Conservation (phyloP, 441 rosid genomes). For the Mallotus repandus region DNA sequence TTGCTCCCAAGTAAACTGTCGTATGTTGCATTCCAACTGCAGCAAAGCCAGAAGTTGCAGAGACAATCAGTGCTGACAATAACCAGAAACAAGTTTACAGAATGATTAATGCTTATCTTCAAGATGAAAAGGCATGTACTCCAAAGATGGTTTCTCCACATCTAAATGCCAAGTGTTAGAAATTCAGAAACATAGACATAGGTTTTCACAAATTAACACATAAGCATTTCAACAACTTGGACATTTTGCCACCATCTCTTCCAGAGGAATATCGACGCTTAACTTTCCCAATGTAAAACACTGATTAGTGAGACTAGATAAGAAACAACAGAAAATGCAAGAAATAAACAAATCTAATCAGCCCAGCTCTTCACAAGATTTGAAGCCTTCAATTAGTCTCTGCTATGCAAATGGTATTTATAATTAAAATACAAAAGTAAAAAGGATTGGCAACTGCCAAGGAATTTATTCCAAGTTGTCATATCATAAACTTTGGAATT, state of each 20-base stretch:
- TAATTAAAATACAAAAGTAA: background rate
- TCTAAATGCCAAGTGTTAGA: background rate
- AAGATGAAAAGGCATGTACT: background rate
- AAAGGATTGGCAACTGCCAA: background rate
- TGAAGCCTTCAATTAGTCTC: background rate
- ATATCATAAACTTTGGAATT: background rate
- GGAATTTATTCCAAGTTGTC: background rate
- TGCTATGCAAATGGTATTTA: background rate
- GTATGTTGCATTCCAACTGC: constrained; percentile 73
- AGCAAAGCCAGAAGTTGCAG: constrained; percentile 48
- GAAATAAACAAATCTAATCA: background rate
- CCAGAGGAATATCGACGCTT: background rate
- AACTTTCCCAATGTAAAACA: background rate
- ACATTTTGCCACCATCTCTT: background rate
- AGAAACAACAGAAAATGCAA: background rate
- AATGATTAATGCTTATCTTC: constrained; percentile 21
- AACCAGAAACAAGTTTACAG: constrained; percentile 22
- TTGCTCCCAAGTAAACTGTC: constrained; percentile 61
- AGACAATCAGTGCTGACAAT: constrained; percentile 43
- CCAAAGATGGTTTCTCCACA: constrained; percentile 6
- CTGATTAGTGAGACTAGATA: no score
- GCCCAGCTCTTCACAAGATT: background rate
- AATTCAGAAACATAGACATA: background rate
- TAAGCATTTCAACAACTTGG: background rate
- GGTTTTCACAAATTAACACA: background rate